Conservation (phyloP, 352 stramenopile genomes). For the Pythium plurisporium region DNA sequence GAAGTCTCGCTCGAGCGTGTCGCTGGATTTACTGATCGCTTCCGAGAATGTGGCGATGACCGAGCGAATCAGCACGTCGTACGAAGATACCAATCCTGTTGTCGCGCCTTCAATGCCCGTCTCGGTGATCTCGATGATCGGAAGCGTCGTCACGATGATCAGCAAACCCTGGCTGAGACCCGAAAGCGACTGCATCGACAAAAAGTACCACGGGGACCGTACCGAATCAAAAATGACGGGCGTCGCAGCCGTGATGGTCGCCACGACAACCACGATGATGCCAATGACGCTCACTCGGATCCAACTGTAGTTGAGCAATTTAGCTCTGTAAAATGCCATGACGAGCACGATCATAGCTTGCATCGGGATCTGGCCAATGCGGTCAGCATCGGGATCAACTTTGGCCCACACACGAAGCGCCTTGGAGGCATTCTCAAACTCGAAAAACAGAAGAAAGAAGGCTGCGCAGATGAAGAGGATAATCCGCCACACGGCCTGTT, state of each 20-base stretch:
- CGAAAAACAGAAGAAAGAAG: conserved; percentile 56
- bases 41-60: conserved; percentile 57
- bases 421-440: conserved; percentile 51
- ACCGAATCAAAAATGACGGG: conserved; percentile 50
- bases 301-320: conserved; percentile 74
- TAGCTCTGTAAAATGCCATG: conserved; percentile 49
- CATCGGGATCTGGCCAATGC: conserved; percentile 38
- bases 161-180: conserved; percentile 37
- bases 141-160: conserved; percentile 50
- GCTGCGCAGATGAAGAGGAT: conserved; percentile 62
- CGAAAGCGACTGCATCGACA: conserved; percentile 37
- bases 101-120: conserved; percentile 68
- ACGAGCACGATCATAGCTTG: conserved; percentile 40
- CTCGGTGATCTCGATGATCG: conserved; percentile 69
- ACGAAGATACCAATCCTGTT: conserved; percentile 56
- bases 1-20: conserved; percentile 36
- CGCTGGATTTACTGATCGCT: conserved; percentile 44
- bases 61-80: conserved; percentile 57
- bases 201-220: conserved; percentile 42
- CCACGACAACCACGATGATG: conserved; percentile 33
- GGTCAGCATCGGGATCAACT: conserved; percentile 33
- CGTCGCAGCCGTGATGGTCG: conserved; percentile 29
- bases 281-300: conserved; percentile 46
- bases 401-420: conserved; percentile 49
- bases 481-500: conserved; percentile 71